Base-by-base conservation (phyloP, 805 yeast genomes). In the Nakazawaea populi region DNA sequence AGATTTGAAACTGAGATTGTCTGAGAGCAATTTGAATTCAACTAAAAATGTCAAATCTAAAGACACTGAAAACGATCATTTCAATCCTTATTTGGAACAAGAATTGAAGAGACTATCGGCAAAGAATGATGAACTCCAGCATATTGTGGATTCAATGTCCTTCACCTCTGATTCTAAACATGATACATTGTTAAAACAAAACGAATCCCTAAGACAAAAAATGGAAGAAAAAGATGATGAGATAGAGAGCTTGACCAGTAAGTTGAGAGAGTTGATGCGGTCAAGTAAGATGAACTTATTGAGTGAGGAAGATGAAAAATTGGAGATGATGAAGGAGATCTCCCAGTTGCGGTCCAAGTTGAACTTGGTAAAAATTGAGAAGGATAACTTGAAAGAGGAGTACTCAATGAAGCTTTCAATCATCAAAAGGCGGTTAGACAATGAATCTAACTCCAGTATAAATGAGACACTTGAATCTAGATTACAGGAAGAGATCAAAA, bases 41-140 rank as follows among this genome's bases (percentile, higher is more conserved):
- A 18, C 24, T 18, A 18, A 18, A 18, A 18, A 18, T 18, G 24
- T 18, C 3, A 18, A 18, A 18, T 18, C 24, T 18, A 18, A 18
- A 18, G 3, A 18, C 24, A 18, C 24, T 2, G 57, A 51, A 5
- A 36, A 53, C 11, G 29, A 9, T n/a, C 32, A 39, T 9, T 24
- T 56, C 4, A 56, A 61, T 31, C 54, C 61, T 4, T 65, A 64
- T 42, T 69, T 72, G 11, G 66, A 69, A 28, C 55, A 63, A n/a
- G 76, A 72, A 51, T 62, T 75, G 48, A 67, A 67, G 39, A 62
- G 68, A n/a, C 60, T 73, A 4, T 59, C 72, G 0, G 49, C 68
- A 5, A 62, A 65, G 46, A 69, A 70, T 48, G 67, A 69, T 53
- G 67, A 62, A 6, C 51, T 66, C 4, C 67, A 67, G 47, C 45